These are phyloP conservation scores for Carallia pectinifolia DNA, from an alignment of 345 rosid genomes.

Conservation along the genomic window DNA sequence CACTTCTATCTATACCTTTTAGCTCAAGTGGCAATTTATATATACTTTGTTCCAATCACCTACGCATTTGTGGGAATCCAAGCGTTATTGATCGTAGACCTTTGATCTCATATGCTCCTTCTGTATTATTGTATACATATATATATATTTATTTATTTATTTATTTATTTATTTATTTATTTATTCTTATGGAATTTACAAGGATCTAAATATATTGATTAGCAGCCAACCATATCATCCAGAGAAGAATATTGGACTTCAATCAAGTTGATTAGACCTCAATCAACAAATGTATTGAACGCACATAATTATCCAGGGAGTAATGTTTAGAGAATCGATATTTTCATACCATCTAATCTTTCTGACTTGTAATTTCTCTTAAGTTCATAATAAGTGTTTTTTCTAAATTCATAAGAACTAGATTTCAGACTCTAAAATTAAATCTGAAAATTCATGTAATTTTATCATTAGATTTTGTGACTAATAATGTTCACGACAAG, in stretches of 20 bases:
- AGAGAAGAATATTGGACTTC: conserved; percentile 9
- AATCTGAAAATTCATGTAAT: too few relatives aligned
- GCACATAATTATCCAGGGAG: neutral
- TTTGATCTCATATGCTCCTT: neutral
- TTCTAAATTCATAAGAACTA: too few relatives aligned
- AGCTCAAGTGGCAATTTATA: neutral
- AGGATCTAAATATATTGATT: neutral
- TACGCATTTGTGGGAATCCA: conserved; percentile 10
- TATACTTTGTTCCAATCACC: neutral
- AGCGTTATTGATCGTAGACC: neutral
- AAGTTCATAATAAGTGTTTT: too few relatives aligned
- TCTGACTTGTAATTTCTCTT: too few relatives aligned
- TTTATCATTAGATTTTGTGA: too few relatives aligned
- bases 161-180: too few relatives aligned
- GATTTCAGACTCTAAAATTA: too few relatives aligned
- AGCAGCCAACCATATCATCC: conserved; percentile 10
- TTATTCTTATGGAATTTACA: neutral
- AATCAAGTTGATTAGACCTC: conserved; percentile 9
- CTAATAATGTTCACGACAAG: too few relatives aligned
- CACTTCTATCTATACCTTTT: neutral
- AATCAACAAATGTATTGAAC: conserved; percentile 3
- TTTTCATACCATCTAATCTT: too few relatives aligned
- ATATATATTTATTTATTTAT: too few relatives aligned
- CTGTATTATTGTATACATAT: too few relatives aligned
- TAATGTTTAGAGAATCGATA: too few relatives aligned